A percentile compares a stretch with the other conserved stretches of the same genome.
These are phyloP conservation scores for Auriculariales sp. DNA, from an alignment of 768 basidiomycete genomes.

Conservation along the genomic window DNA sequence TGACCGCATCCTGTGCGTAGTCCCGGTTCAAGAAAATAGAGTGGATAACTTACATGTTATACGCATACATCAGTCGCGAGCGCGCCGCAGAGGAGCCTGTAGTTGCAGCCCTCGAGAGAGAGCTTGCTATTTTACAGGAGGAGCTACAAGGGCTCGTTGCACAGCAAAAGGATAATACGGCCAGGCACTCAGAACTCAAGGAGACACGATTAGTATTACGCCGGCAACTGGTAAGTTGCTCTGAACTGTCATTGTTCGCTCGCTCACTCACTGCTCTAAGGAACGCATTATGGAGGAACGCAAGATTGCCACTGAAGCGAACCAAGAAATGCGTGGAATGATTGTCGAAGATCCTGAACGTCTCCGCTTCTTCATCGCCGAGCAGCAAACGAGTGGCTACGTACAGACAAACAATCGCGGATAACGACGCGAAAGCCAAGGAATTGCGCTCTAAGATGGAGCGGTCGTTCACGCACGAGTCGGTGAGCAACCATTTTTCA, in stretches of 20 bases:
- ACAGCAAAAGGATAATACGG: conserved; percentile 47
- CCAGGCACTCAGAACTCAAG: conserved; percentile 55
- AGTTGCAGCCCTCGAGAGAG: conserved; percentile 24
- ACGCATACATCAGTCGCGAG: conserved; percentile 17
- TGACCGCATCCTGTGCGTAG: conserved; percentile 42
- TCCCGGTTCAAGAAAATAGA: background rate
- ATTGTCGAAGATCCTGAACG: conserved; percentile 89
- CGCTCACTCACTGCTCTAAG: conserved; percentile 21
- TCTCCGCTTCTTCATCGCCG: conserved; percentile 64
- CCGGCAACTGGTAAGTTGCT: too few species aligned
- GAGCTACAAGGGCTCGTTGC: conserved; percentile 25
- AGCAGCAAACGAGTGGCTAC: conserved; percentile 59
- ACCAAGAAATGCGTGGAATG: conserved; percentile 49
- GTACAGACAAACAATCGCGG: conserved; percentile 51
- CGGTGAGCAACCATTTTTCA: conserved; percentile 25
- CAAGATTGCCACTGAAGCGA: conserved; percentile 40
- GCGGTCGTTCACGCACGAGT: conserved; percentile 58
- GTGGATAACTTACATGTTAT: background rate
- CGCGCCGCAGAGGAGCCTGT: conserved; percentile 56
- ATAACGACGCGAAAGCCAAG: conserved; percentile 58
- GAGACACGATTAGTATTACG: conserved; percentile 44
- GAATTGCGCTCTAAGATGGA: conserved; percentile 66
- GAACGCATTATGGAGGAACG: conserved; percentile 51
- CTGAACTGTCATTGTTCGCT: conserved; percentile 26
- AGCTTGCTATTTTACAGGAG: background rate